Conservation (phyloP, 2,329 filamentous ascomycete genomes). For the Fulvia fulva region DNA sequence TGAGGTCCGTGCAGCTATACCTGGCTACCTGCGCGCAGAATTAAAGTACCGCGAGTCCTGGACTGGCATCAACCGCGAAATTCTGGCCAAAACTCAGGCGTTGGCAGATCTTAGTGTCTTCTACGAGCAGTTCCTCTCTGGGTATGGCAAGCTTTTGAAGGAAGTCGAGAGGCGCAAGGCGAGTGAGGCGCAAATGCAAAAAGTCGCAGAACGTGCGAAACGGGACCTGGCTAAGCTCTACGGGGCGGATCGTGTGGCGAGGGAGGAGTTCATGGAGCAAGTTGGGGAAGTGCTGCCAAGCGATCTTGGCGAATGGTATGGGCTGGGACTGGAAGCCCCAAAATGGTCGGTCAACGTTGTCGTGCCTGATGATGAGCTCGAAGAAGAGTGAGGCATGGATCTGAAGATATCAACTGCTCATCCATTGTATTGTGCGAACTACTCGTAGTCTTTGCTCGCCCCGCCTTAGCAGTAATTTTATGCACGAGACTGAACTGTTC, state of each 20-base stretch:
- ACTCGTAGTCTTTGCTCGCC: no score
- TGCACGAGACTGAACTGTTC: no score
- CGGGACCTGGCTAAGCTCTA: conserved; percentile 72
- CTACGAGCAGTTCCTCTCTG: conserved; percentile 79
- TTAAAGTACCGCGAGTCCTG: conserved; percentile 62
- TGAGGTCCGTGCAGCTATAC: conserved; percentile 62
- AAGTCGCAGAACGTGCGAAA: conserved; percentile 72
- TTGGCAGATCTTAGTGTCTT: conserved; percentile 75
- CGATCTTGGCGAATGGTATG: conserved; percentile 28
- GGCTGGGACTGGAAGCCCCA: conserved; percentile 19
- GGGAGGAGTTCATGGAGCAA: conserved; percentile 74
- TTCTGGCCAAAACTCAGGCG: conserved; percentile 67
- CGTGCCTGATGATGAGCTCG: conserved; percentile 5
- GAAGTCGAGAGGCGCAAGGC: conserved; percentile 73
- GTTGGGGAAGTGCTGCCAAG: conserved; percentile 78
- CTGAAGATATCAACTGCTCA: no score
- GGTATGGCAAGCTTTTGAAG: conserved; percentile 78
- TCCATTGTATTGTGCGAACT: no score
- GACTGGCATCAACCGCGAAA: conserved; percentile 68
- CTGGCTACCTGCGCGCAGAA: conserved; percentile 61
- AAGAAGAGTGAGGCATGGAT: no score
- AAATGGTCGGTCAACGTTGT: conserved; percentile 25
- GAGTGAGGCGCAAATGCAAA: conserved; percentile 69
- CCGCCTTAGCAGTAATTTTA: no score
- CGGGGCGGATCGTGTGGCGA: conserved; percentile 61